phyloP scores from a whole-genome alignment of 768 basidiomycete genomes.

The Hericium erinaceus region DNA sequence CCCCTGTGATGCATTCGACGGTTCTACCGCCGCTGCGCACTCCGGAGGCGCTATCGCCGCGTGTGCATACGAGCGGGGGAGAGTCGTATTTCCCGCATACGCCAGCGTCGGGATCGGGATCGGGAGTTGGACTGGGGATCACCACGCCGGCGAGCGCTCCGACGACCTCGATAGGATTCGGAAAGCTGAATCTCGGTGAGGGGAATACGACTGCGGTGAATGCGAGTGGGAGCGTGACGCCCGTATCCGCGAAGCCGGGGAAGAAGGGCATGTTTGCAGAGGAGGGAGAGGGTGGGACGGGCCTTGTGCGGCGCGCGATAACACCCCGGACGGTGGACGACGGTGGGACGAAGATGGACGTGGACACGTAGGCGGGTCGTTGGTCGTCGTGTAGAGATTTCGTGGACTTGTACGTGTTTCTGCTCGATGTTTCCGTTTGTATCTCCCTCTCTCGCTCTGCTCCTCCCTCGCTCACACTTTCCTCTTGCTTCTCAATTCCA shows the following conservation, averaged over 20 bases:
- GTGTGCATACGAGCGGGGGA: not conserved
- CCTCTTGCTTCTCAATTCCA: not conserved
- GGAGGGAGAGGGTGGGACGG: constrained; percentile 5
- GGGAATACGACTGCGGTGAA: not conserved
- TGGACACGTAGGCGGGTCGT: not conserved
- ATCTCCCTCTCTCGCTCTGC: not conserved
- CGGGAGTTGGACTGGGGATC: constrained; percentile 1
- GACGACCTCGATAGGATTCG: constrained; percentile 3
- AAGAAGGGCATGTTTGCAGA: constrained; percentile 17
- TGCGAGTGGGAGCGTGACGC: not conserved
- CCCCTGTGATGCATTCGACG: constrained; percentile 4
- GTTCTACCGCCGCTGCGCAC: constrained; percentile 5
- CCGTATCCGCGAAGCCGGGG: constrained; percentile 1
- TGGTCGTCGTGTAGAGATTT: not conserved
- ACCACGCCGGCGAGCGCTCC: constrained; percentile 5
- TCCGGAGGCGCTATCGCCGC: constrained; percentile 5
- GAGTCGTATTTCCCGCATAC: constrained; percentile 1
- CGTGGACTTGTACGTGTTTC: no score
- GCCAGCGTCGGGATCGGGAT: not conserved
- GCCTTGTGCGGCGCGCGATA: not conserved
- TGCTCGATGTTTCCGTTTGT: not conserved
- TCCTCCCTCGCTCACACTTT: not conserved
- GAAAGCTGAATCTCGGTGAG: constrained; percentile 7
- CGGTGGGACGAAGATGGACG: not conserved
- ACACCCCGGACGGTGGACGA: not conserved